Percentiles rank a stretch among this genome's conserved stretches.
phyloP scores from a whole-genome alignment of 768 basidiomycete genomes.

The Crepidotus variabilis region DNA sequence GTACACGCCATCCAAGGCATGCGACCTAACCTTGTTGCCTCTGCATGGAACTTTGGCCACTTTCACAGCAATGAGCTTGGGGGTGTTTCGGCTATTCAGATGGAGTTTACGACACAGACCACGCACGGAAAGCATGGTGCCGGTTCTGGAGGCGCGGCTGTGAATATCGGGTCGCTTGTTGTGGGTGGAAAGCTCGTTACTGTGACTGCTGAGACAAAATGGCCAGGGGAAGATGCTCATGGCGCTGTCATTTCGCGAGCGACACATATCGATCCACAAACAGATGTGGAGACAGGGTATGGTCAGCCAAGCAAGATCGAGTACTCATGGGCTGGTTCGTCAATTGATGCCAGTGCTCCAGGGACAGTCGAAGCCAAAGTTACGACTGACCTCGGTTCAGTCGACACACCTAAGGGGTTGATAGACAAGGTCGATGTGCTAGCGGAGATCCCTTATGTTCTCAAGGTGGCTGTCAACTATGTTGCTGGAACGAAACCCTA shows the following conservation, averaged over 20 bases:
- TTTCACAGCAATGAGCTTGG: conserved; percentile 77
- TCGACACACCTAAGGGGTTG: conserved; percentile 63
- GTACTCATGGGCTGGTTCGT: conserved; percentile 78
- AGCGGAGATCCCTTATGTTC: conserved; percentile 88
- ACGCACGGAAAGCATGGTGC: conserved; percentile 74
- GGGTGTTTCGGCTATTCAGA: conserved; percentile 84
- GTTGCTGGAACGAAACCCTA: conserved; percentile 92
- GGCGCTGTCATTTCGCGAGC: conserved; percentile 60
- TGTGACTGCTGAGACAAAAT: conserved; percentile 78
- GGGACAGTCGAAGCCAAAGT: conserved; percentile 57
- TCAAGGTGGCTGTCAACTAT: conserved; percentile 91
- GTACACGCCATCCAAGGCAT: conserved; percentile 98
- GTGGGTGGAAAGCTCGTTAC: conserved; percentile 71
- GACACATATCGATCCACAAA: conserved; percentile 52
- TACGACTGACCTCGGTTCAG: conserved; percentile 52
- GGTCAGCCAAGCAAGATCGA: conserved; percentile 60
- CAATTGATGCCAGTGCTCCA: conserved; percentile 46
- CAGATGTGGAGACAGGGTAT: conserved; percentile 84
- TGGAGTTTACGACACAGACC: conserved; percentile 91
- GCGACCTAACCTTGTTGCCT: conserved; percentile 90
- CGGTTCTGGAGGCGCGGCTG: conserved; percentile 78
- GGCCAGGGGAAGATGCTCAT: conserved; percentile 56
- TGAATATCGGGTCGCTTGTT: conserved; percentile 85
- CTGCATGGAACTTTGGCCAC: conserved; percentile 92
- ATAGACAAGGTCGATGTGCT: conserved; percentile 94